Conservation (phyloP, 306 rosid species). For the Prunus salicina region DNA sequence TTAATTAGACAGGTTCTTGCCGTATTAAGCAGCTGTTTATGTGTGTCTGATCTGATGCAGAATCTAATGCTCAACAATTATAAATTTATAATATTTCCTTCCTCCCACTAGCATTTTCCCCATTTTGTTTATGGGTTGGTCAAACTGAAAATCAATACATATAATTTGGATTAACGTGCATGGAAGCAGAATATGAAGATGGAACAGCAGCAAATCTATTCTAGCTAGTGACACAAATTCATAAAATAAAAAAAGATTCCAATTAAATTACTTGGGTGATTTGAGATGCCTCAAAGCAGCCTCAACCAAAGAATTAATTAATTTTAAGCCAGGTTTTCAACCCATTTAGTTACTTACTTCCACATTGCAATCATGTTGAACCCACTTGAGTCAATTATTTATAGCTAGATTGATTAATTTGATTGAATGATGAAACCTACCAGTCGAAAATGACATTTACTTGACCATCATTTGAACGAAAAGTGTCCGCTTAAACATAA, state of each 20-base stretch:
- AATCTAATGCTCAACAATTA: not conserved
- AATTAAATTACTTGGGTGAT: too few species aligned
- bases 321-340: not conserved
- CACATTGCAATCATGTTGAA: not conserved
- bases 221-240: too few species aligned
- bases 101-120: not conserved
- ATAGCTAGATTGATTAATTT: not conserved
- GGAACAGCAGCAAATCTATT: not conserved
- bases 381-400: conserved; percentile 5
- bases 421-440: not conserved
- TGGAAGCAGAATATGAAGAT: not conserved
- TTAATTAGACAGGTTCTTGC: not conserved
- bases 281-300: not conserved
- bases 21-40: conserved; percentile 1
- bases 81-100: conserved; percentile 5
- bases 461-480: not conserved
- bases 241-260: too few species aligned
- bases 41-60: not conserved
- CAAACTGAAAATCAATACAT: not conserved
- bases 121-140: not conserved
- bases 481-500: too few species aligned
- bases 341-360: not conserved
- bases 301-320: not conserved
- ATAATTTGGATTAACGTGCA: conserved; percentile 2
- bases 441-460: not conserved